phyloP scores from a whole-genome alignment of 139 green algal genomes.

The Chlamydomonas incerta region DNA sequence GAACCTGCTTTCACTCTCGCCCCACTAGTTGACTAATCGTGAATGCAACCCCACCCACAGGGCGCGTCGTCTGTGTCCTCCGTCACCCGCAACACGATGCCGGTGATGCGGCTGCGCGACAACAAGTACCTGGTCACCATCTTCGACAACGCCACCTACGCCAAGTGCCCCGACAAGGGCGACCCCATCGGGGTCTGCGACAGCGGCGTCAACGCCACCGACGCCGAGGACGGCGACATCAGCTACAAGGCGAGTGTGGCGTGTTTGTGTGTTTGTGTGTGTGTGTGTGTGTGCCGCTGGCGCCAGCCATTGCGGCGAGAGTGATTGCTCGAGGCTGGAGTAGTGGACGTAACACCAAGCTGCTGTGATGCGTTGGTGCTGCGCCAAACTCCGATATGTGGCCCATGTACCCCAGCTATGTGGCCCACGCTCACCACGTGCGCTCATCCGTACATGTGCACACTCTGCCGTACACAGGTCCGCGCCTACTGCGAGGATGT shows the following conservation, averaged over 20 bases:
- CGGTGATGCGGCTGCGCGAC: neutral
- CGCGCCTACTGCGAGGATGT: neutral
- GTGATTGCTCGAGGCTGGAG: too few relatives aligned
- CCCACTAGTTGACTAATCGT: too few relatives aligned
- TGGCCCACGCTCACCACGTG: too few relatives aligned
- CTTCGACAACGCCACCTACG: neutral
- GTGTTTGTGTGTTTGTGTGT: too few relatives aligned
- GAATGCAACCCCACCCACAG: neutral
- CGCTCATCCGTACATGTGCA: neutral
- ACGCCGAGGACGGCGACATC: slow-evolving; percentile 48
- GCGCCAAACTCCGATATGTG: too few relatives aligned
- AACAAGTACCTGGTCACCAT: neutral
- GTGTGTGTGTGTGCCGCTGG: too few relatives aligned
- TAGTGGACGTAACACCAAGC: too few relatives aligned
- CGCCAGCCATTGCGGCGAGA: too few relatives aligned
- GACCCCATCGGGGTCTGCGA: slow-evolving; percentile 33
- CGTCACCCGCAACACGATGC: neutral
- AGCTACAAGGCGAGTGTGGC: slow-evolving; percentile 32
- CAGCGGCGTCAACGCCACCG: slow-evolving; percentile 17
- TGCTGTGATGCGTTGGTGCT: too few relatives aligned
- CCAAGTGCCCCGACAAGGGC: slow-evolving; percentile 21
- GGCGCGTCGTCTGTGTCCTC: neutral
- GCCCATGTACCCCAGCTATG: neutral
- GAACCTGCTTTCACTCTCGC: too few relatives aligned
- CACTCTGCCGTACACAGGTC: neutral